phyloP scores from a whole-genome alignment of 768 basidiomycete genomes.

The Auriscalpium vulgare region DNA sequence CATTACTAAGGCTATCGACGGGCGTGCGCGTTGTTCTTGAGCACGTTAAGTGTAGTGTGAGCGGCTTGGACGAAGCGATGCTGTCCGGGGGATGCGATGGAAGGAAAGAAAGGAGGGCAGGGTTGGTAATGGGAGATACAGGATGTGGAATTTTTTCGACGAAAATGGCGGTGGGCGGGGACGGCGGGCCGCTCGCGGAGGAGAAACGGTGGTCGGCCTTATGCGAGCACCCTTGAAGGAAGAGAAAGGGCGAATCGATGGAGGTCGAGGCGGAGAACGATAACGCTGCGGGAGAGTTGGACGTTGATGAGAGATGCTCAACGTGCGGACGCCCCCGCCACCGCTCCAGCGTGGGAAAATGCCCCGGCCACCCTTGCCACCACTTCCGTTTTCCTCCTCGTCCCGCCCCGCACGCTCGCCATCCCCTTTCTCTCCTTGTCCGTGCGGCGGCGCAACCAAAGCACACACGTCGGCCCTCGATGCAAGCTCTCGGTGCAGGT shows the following conservation, averaged over 20 bases:
- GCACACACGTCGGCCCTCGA: too few relatives aligned
- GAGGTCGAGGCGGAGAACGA: constrained; percentile 24
- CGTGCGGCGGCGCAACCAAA: too few relatives aligned
- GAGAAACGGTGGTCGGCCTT: constrained; percentile 21
- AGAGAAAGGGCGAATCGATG: constrained; percentile 32
- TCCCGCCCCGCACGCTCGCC: background rate
- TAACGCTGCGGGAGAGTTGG: constrained; percentile 32
- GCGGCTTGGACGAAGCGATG: background rate
- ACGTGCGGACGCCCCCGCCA: background rate
- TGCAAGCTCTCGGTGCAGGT: too few relatives aligned
- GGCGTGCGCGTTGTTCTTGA: background rate
- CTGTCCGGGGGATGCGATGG: constrained; percentile 9
- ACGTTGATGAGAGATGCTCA: constrained; percentile 13
- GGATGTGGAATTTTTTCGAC: background rate
- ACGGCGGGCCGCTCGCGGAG: background rate
- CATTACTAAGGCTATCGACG: constrained; percentile 32
- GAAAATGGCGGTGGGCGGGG: background rate
- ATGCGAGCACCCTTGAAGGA: constrained; percentile 20
- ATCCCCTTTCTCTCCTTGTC: background rate
- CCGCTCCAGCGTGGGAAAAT: constrained; percentile 12
- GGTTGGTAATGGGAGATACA: background rate
- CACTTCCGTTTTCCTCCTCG: background rate
- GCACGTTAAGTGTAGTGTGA: background rate
- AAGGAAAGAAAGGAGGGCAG: background rate
- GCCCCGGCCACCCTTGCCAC: background rate